phyloP scores from a whole-genome alignment of 345 rosid species.

The Gossypium thurberi region DNA sequence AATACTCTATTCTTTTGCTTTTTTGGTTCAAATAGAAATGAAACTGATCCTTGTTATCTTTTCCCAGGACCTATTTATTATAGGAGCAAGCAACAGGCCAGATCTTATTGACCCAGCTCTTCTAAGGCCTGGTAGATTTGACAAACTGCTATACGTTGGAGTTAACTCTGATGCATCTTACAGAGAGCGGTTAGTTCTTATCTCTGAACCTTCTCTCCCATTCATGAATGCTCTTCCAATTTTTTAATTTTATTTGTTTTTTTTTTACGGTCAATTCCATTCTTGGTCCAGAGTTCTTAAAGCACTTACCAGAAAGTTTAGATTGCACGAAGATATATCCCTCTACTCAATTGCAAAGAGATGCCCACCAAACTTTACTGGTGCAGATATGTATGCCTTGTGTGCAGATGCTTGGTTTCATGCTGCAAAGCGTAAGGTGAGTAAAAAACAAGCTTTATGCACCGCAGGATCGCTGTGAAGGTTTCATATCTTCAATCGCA shows the following conservation, averaged over 20 bases:
- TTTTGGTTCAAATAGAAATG: neutral
- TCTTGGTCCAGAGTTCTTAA: slow-evolving; percentile 59
- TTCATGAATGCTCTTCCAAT: neutral
- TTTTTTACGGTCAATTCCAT: slow-evolving; percentile 9
- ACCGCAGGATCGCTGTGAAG: neutral
- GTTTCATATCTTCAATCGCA: neutral
- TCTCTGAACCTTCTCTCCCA: neutral
- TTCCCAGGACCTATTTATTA: slow-evolving; percentile 73
- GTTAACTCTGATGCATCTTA: slow-evolving; percentile 84
- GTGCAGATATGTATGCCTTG: slow-evolving; percentile 97
- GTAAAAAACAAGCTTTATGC: slow-evolving; percentile 4
- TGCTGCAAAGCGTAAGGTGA: slow-evolving; percentile 87
- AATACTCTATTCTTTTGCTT: slow-evolving; percentile 6
- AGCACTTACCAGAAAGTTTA: slow-evolving; percentile 95
- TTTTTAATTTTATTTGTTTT: neutral
- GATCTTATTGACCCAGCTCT: slow-evolving; percentile 97
- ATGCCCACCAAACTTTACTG: slow-evolving; percentile 90
- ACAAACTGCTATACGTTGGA: slow-evolving; percentile 90
- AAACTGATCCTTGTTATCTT: slow-evolving; percentile 8
- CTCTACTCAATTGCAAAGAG: slow-evolving; percentile 71
- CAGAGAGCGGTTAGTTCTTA: slow-evolving; percentile 61
- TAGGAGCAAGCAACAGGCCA: slow-evolving; percentile 97
- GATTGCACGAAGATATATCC: slow-evolving; percentile 68
- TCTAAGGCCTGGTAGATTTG: slow-evolving; percentile 92
- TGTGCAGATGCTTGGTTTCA: slow-evolving; percentile 99